phyloP scores from a whole-genome alignment of 1,284 basidiomycete genomes.

The Stygiomarasmius scandens region DNA sequence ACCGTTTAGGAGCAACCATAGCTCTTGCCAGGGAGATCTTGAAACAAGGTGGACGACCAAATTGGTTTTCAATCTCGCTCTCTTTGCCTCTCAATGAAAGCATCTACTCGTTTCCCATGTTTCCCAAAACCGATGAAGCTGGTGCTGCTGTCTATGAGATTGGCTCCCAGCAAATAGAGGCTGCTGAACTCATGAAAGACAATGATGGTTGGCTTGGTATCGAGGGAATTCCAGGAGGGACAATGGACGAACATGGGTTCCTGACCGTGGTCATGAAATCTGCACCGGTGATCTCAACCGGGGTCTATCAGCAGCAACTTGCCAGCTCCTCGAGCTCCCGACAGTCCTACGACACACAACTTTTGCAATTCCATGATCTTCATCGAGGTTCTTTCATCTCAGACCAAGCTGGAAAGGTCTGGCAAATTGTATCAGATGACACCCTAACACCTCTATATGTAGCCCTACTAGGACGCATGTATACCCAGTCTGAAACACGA shows the following conservation, averaged over 20 bases:
- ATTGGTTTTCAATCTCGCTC: not conserved
- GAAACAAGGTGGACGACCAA: not conserved
- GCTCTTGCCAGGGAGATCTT: not conserved
- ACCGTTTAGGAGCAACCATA: not conserved
- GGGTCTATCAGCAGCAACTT: not conserved
- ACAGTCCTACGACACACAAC: not conserved
- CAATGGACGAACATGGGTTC: not conserved
- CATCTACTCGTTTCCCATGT: not conserved
- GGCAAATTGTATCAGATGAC: not conserved
- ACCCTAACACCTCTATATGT: not conserved
- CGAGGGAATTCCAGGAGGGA: not conserved
- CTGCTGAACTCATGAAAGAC: slow-evolving; percentile 1
- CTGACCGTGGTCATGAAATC: not conserved
- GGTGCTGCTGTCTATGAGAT: not conserved
- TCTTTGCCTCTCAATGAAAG: not conserved
- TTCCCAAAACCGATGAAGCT: slow-evolving; percentile 3
- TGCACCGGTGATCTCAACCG: not conserved
- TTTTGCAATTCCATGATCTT: not conserved
- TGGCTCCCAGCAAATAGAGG: not conserved
- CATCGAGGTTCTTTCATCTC: not conserved
- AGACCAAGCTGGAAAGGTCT: not conserved
- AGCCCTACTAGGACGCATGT: not conserved
- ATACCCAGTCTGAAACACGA: not conserved
- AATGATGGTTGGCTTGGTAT: not conserved
- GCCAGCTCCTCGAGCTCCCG: not conserved